Base-by-base conservation (phyloP, 2,329 filamentous ascomycete genomes). In the Emydomyces testavorans region DNA sequence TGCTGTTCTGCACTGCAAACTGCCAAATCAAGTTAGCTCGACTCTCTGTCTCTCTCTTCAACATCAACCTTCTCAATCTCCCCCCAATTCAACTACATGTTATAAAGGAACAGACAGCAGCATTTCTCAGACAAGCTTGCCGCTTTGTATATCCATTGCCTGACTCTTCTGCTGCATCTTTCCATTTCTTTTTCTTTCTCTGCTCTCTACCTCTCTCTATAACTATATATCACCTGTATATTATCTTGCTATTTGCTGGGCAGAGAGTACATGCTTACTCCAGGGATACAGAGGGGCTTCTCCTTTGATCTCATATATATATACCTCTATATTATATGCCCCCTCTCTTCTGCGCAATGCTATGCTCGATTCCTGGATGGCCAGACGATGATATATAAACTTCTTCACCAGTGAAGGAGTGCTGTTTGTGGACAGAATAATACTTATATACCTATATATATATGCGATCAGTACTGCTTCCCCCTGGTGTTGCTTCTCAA, bases 381-480 rank as follows among this genome's bases (percentile, higher is more conserved):
- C 8, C 15, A 15, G 35, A n/a, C 35, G 7, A 37, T 38, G 21
- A 46, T 16, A 29, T 46, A 46, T n/a, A 13, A 21, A 32, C 11
- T 23, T 38, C 24, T 13, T 39, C 34, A 8, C 20, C 11, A 23
- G 35, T 23, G 35, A 39, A 15, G 23, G 7, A 6, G n/a, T n/a
- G n/a, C n/a, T n/a, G 1, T 24, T 39, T 39, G 11, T 21, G 11
- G 23, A 31, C 26, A 31, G 34, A 31, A 38, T 29, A 46, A 1
- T 34, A 47, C 26, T 28, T 29, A 38, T 26, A 38, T 26, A 18
- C 13, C 16, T 20, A 45, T 45, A 31, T 29, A 38, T 37, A 38
- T 29, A 6, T 29, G 23, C 35, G 45, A 47, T 28, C 42, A 40
- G 36, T 47, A 47, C 36, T 47, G 45, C 36, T 47, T 26, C 28